Percentiles rank a stretch among this genome's conserved stretches.
Evolutionary conservation across 2,329 filamentous ascomycete species (phyloP).

Genomic region (Eurotiales sp.): DNA sequence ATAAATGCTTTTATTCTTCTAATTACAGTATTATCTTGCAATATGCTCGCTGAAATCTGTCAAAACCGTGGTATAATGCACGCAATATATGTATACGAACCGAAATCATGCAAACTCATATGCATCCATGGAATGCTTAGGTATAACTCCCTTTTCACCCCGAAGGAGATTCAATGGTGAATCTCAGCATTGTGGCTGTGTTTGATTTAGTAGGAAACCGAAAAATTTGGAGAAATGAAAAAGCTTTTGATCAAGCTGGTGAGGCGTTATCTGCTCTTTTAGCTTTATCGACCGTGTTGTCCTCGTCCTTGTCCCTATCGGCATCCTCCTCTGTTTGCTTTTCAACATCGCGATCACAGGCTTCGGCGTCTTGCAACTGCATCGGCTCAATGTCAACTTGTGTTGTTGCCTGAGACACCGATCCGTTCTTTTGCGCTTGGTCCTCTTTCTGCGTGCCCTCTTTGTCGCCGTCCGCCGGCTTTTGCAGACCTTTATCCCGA

Average conservation of each 20-base stretch:
- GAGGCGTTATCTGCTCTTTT: not conserved
- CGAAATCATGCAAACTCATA: not conserved
- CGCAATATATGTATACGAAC: not conserved
- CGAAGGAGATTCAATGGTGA: not conserved
- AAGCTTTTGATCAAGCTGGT: not conserved
- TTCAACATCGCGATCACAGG: slow-evolving; percentile 3
- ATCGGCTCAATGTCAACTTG: slow-evolving; percentile 7
- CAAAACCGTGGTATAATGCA: not conserved
- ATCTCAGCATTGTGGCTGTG: not conserved
- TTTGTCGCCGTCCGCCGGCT: slow-evolving; percentile 28
- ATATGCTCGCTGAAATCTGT: not conserved
- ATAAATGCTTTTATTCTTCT: no score
- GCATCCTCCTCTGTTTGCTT: slow-evolving; percentile 11
- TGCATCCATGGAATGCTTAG: no score
- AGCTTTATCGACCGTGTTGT: not conserved
- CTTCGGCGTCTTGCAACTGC: slow-evolving; percentile 7
- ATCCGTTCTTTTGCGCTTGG: not conserved
- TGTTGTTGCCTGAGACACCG: slow-evolving; percentile 8
- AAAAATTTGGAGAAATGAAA: not conserved
- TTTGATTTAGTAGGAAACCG: not conserved
- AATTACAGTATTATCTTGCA: not conserved
- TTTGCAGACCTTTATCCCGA: slow-evolving; percentile 47
- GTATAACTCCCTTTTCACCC: not conserved
- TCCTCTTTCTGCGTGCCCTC: slow-evolving; percentile 1
- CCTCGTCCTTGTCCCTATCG: not conserved